phyloP scores from a whole-genome alignment of 345 rosid species.

The Lepidium didymum region DNA sequence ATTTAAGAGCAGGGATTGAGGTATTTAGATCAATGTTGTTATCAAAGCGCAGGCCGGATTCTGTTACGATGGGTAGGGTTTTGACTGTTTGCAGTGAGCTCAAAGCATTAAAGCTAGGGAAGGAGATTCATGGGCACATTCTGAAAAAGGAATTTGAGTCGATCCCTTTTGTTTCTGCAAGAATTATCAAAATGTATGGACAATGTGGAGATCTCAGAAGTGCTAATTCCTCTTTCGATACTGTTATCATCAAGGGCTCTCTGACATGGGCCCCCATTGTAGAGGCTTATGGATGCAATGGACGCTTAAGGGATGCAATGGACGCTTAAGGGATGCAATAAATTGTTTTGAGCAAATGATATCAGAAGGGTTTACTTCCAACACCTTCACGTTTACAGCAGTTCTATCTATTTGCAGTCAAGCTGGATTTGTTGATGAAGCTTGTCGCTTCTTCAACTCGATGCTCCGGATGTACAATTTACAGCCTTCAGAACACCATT shows the following conservation, averaged over 20 bases:
- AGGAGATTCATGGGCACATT: conserved; percentile 68
- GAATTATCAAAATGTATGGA: conserved; percentile 66
- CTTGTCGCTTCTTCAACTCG: conserved; percentile 40
- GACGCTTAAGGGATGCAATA: conserved; percentile 42
- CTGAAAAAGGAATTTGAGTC: conserved; percentile 54
- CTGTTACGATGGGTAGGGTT: conserved; percentile 61
- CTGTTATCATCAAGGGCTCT: conserved; percentile 59
- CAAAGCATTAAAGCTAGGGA: conserved; percentile 56
- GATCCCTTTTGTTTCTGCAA: conserved; percentile 59
- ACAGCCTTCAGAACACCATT: conserved; percentile 43
- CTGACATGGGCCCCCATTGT: conserved; percentile 77
- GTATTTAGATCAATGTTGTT: conserved; percentile 59
- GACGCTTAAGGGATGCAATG: conserved; percentile 44
- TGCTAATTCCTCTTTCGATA: conserved; percentile 48
- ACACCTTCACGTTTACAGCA: conserved; percentile 53
- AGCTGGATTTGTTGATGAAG: conserved; percentile 71
- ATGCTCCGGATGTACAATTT: conserved; percentile 44
- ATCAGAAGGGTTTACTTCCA: conserved; percentile 51
- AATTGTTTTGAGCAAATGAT: conserved; percentile 54
- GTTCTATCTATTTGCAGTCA: conserved; percentile 54
- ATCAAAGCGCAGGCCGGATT: conserved; percentile 67
- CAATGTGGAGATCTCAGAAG: conserved; percentile 39
- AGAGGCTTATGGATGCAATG: conserved; percentile 51
- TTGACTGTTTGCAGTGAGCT: conserved; percentile 46
- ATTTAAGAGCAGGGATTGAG: conserved; percentile 31